phyloP scores from a whole-genome alignment of 441 rosid genomes.

The Eutrema salsugineum region DNA sequence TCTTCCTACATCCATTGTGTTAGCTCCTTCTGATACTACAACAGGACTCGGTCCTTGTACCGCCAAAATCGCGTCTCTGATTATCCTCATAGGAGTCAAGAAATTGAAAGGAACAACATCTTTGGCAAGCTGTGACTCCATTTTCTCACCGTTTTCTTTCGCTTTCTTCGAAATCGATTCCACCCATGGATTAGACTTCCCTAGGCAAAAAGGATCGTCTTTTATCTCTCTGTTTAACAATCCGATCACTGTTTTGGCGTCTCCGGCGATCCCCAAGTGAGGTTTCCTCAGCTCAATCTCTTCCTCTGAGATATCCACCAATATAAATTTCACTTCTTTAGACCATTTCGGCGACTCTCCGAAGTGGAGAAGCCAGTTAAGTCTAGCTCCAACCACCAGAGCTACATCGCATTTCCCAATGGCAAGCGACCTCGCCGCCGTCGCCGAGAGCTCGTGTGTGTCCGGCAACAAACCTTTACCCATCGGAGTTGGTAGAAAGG shows the following conservation, averaged over 20 bases:
- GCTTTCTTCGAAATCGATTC: slow-evolving; percentile 68
- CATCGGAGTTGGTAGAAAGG: slow-evolving; percentile 93
- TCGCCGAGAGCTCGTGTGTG: slow-evolving; percentile 76
- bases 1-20: slow-evolving; percentile 97
- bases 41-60: slow-evolving; percentile 81
- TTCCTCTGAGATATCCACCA: slow-evolving; percentile 70
- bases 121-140: slow-evolving; percentile 80
- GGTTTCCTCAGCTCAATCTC: slow-evolving; percentile 86
- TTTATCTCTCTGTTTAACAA: slow-evolving; percentile 71
- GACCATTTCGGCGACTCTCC: slow-evolving; percentile 97
- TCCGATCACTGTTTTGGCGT: slow-evolving; percentile 67
- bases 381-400: slow-evolving; percentile 86
- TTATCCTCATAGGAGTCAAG: slow-evolving; percentile 89
- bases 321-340: slow-evolving; percentile 73
- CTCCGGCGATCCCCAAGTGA: slow-evolving; percentile 71
- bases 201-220: slow-evolving; percentile 84
- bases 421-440: slow-evolving; percentile 91
- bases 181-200: slow-evolving; percentile 77
- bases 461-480: slow-evolving; percentile 95
- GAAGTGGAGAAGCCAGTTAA: slow-evolving; percentile 91
- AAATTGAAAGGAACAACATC: slow-evolving; percentile 92
- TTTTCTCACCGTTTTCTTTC: slow-evolving; percentile 61
- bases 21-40: slow-evolving; percentile 89
- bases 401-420: slow-evolving; percentile 95
- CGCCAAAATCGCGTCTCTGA: slow-evolving; percentile 71